A percentile compares a stretch with the other conserved stretches of the same genome.
These are phyloP conservation scores for Acanthamoeba healyi DNA, from an alignment of 208 protist genomes.

Conservation along the genomic window DNA sequence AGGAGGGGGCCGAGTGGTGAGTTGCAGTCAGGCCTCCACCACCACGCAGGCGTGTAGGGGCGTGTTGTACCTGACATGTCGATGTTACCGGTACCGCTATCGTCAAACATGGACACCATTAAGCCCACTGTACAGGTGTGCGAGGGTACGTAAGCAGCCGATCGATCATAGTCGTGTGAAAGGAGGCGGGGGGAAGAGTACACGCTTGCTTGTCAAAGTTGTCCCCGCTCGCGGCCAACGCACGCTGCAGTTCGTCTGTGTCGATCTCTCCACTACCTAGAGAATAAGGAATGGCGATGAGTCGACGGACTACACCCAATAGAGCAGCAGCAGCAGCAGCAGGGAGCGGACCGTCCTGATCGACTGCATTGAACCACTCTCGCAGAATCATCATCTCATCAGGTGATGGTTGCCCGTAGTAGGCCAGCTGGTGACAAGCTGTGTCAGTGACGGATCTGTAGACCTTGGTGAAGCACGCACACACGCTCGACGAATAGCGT, in stretches of 20 bases:
- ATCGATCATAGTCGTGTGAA: neutral
- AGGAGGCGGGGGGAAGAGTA: neutral
- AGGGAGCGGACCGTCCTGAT: neutral
- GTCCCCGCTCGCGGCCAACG: slow-evolving; percentile 27
- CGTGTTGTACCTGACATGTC: neutral
- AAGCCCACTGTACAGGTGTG: neutral
- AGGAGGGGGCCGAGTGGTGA: neutral
- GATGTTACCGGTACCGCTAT: neutral
- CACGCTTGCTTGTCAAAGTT: slow-evolving; percentile 48
- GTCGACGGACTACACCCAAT: neutral
- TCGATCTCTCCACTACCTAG: slow-evolving; percentile 29
- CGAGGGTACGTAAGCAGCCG: no score
- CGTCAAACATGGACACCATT: slow-evolving; percentile 59
- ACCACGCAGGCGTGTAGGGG: no score
- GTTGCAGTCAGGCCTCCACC: no score
- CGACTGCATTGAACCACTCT: slow-evolving; percentile 64
- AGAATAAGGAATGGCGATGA: no score
- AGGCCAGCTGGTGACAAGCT: neutral
- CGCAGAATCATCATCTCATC: slow-evolving; percentile 60
- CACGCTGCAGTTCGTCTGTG: slow-evolving; percentile 23
- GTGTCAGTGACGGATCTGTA: no score
- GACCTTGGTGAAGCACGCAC: neutral
- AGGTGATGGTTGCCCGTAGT: slow-evolving; percentile 25
- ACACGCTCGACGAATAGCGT: neutral
- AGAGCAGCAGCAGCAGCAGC: neutral